Evolutionary conservation across 148 eudicot genomes (phyloP).

Genomic region (Camellia japonica): DNA sequence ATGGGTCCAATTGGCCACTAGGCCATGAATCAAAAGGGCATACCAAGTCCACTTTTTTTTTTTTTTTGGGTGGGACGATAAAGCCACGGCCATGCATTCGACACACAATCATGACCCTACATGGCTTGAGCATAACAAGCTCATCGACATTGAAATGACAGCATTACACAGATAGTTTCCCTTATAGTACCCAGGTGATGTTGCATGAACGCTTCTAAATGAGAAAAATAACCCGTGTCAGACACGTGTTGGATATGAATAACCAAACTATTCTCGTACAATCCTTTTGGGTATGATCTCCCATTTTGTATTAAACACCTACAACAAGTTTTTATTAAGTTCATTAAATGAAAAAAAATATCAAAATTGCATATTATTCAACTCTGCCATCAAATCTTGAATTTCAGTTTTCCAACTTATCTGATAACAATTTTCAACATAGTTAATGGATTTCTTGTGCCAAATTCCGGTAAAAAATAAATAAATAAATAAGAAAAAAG

Average conservation of each 20-base stretch:
- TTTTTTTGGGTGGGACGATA: slow-evolving; percentile 29
- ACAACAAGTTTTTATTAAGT: neutral
- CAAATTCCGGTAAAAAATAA: neutral
- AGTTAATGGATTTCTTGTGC: neutral
- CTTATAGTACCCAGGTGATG: neutral
- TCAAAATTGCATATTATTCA: neutral
- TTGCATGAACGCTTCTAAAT: neutral
- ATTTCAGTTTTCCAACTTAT: slow-evolving; percentile 2
- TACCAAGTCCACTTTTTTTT: no score
- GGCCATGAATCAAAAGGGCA: slow-evolving; percentile 15
- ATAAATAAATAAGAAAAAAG: neutral
- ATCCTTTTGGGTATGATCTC: no score
- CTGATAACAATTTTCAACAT: neutral
- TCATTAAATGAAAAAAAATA: no score
- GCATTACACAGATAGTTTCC: neutral
- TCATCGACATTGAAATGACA: neutral
- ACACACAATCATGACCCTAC: slow-evolving; percentile 19
- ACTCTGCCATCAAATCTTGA: neutral
- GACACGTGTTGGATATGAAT: neutral
- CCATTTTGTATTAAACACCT: neutral
- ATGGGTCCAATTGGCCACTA: slow-evolving; percentile 32
- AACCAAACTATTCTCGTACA: neutral
- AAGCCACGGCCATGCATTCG: slow-evolving; percentile 26
- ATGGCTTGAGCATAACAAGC: slow-evolving; percentile 10
- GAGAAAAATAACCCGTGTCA: neutral